Evolutionary conservation across 805 yeast species (phyloP).

Genomic region (Candida patagonica): DNA sequence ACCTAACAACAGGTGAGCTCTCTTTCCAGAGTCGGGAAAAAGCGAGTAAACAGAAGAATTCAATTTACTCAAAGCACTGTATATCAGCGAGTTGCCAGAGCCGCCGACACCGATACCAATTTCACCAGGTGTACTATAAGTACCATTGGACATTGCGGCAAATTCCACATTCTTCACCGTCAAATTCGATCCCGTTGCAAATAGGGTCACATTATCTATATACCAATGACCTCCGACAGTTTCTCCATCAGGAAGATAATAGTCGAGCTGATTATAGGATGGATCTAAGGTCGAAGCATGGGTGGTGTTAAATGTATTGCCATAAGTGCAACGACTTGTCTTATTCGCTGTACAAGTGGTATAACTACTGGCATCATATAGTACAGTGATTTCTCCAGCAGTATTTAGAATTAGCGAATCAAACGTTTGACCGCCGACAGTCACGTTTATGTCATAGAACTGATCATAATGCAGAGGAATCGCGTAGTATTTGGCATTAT

Average conservation of each 20-base stretch:
- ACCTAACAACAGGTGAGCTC: slow-evolving; percentile 18
- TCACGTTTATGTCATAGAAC: background rate
- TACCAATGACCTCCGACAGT: slow-evolving; percentile 10
- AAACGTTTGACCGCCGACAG: background rate
- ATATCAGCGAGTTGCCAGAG: background rate
- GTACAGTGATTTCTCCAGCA: background rate
- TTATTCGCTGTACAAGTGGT: background rate
- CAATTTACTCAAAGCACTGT: background rate
- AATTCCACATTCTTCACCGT: slow-evolving; percentile 9
- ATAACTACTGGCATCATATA: background rate
- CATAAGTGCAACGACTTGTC: slow-evolving; percentile 4
- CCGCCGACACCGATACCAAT: slow-evolving; percentile 11
- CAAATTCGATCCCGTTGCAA: background rate
- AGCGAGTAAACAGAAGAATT: slow-evolving; percentile 8
- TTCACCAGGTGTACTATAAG: slow-evolving; percentile 7
- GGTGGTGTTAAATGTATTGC: background rate
- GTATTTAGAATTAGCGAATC: background rate
- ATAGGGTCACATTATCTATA: slow-evolving; percentile 9
- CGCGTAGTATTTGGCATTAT: background rate
- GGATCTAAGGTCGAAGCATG: background rate
- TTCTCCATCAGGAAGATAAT: slow-evolving; percentile 5
- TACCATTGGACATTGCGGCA: too few species aligned
- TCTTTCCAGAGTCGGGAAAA: slow-evolving; percentile 1
- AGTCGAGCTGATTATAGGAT: slow-evolving; percentile 5
- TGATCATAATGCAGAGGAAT: background rate